These are phyloP conservation scores for Suhomyces maxii DNA, from an alignment of 1,139 yeast genomes.

Conservation along the genomic window DNA sequence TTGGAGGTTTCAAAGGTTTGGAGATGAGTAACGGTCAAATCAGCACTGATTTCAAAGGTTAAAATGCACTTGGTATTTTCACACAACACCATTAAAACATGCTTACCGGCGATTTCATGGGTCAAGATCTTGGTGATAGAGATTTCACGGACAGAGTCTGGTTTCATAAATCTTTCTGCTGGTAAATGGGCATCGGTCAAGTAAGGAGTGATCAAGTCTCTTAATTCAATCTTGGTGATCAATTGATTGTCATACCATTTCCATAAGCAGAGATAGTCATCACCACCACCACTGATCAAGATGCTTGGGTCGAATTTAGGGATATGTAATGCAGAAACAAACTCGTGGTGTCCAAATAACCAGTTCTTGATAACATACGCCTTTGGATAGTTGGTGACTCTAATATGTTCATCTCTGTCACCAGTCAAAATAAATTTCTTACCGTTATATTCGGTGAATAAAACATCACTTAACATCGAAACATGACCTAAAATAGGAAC, in stretches of 20 bases:
- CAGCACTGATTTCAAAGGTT: conserved; percentile 36
- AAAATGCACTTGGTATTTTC: conserved; percentile 60
- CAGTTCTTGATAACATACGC: conserved; percentile 76
- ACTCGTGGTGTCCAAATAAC: conserved; percentile 86
- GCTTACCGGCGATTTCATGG: conserved; percentile 16
- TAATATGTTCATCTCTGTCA: conserved; percentile 95
- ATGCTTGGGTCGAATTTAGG: conserved; percentile 48
- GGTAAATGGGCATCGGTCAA: conserved; percentile 62
- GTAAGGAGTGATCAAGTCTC: conserved; percentile 47
- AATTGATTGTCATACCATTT: conserved; percentile 60
- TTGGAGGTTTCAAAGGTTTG: conserved; percentile 28
- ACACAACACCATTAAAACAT: conserved; percentile 45
- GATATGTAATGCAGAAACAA: conserved; percentile 62
- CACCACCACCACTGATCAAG: conserved; percentile 90
- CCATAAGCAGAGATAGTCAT: conserved; percentile 75
- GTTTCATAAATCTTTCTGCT: conserved; percentile 64
- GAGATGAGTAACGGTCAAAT: conserved; percentile 20
- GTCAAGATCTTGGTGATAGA: conserved; percentile 51
- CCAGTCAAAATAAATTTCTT: conserved; percentile 69
- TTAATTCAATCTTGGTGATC: conserved; percentile 50
- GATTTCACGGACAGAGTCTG: conserved; percentile 51
- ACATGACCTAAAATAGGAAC: conserved; percentile 90
- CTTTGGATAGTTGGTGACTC: conserved; percentile 81
- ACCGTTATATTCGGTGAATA: conserved; percentile 44
- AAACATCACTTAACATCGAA: conserved; percentile 83